Conservation (phyloP, 768 basidiomycete species). For the Guyanaporus albipodus region DNA sequence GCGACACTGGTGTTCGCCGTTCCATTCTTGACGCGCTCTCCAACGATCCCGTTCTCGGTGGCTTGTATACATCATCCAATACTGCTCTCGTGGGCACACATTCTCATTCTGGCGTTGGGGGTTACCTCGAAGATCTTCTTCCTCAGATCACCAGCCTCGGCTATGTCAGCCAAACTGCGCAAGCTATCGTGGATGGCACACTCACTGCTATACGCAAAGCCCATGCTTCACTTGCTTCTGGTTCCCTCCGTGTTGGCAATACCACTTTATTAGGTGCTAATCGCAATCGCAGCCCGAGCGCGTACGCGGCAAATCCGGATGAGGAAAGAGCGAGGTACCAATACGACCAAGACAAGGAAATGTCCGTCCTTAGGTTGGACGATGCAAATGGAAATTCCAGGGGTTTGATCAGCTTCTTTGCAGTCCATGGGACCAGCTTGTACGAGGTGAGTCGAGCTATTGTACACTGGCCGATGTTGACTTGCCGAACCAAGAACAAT, state of each 20-base stretch:
- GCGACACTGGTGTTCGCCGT: conserved; percentile 71
- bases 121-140: conserved; percentile 74
- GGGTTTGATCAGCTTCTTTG: conserved; percentile 71
- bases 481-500: conserved; percentile 52
- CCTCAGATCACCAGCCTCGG: conserved; percentile 74
- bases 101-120: conserved; percentile 72
- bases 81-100: conserved; percentile 76
- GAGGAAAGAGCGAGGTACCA: conserved; percentile 64
- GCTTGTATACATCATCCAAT: conserved; percentile 65
- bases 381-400: conserved; percentile 53
- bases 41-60: conserved; percentile 45
- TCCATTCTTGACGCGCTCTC: conserved; percentile 59
- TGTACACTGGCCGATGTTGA: not conserved
- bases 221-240: conserved; percentile 56
- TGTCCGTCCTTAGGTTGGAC: conserved; percentile 65
- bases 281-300: conserved; percentile 70
- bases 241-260: conserved; percentile 61
- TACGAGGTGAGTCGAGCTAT: conserved; percentile 50
- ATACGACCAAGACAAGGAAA: conserved; percentile 70
- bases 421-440: conserved; percentile 79
- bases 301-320: conserved; percentile 72
- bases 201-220: conserved; percentile 67
- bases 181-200: conserved; percentile 68
- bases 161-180: conserved; percentile 66
- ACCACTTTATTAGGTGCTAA: conserved; percentile 66